phyloP scores from a whole-genome alignment of 2,329 filamentous ascomycete genomes.

The Helminthosporium solani region DNA sequence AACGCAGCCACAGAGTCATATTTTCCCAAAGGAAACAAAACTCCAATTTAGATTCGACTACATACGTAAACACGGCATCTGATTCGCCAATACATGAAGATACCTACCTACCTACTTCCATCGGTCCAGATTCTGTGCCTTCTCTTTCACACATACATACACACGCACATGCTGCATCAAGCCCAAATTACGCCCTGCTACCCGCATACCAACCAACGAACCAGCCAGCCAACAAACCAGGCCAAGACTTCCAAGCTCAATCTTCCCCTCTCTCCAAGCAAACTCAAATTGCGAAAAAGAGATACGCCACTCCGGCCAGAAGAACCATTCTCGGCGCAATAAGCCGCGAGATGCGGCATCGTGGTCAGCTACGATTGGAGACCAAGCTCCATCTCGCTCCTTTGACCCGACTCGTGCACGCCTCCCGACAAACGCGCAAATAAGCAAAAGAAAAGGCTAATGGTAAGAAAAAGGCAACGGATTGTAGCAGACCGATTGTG shows the following conservation, averaged over 20 bases:
- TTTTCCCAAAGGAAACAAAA: too few relatives aligned
- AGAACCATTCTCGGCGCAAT: neutral
- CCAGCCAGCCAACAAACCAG: neutral
- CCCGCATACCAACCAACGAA: too few relatives aligned
- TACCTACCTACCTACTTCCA: too few relatives aligned
- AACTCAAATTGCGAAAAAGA: too few relatives aligned
- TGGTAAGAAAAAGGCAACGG: neutral
- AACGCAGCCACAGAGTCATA: too few relatives aligned
- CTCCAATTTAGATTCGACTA: too few relatives aligned
- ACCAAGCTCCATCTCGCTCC: neutral
- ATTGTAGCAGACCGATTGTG: neutral
- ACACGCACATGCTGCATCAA: too few relatives aligned
- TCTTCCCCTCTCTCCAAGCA: neutral
- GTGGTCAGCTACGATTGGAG: conserved; percentile 3
- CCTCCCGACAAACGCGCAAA: neutral
- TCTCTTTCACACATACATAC: too few relatives aligned
- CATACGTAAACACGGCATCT: too few relatives aligned
- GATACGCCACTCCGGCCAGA: neutral
- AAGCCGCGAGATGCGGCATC: neutral
- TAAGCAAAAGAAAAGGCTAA: neutral
- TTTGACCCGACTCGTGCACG: too few relatives aligned
- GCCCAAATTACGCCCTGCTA: conserved; percentile 1
- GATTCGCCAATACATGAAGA: too few relatives aligned
- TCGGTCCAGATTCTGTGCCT: too few relatives aligned
- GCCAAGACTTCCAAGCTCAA: neutral